A percentile compares a stretch with the other conserved stretches of the same genome.
Evolutionary conservation across 805 yeast genomes (phyloP).

Genomic region (Metschnikowia baotianmanensis): DNA sequence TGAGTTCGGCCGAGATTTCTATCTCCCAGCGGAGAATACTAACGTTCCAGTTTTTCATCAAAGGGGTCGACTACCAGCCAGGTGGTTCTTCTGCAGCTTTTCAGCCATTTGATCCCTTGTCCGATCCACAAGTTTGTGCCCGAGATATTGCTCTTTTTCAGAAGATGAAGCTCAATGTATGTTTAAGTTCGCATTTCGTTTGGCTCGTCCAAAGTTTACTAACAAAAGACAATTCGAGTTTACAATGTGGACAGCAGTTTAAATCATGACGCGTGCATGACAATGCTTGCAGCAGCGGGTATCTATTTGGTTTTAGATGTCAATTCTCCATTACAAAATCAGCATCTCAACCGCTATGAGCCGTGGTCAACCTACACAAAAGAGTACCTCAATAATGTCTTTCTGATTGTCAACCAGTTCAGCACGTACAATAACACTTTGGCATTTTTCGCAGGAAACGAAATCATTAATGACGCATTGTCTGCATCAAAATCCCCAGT

Average conservation of each 20-base stretch:
- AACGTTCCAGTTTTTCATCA: constrained; percentile 57
- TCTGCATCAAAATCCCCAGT: constrained; percentile 70
- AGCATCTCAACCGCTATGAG: constrained; percentile 83
- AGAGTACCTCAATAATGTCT: constrained; percentile 70
- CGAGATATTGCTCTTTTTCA: constrained; percentile 82
- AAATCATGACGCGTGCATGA: constrained; percentile 89
- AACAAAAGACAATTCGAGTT: constrained; percentile 66
- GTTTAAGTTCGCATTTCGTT: constrained; percentile 11
- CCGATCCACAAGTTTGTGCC: constrained; percentile 69
- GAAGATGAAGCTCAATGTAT: constrained; percentile 71
- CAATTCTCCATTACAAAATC: constrained; percentile 76
- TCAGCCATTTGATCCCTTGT: constrained; percentile 64
- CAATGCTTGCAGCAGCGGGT: constrained; percentile 85
- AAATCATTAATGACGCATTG: constrained; percentile 73
- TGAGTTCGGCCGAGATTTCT: constrained; percentile 1
- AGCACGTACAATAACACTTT: constrained; percentile 83
- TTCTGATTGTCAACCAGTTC: constrained; percentile 77
- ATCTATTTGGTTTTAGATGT: constrained; percentile 91
- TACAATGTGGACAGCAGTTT: constrained; percentile 82
- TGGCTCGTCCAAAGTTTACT: too few relatives aligned
- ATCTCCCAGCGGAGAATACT: neutral
- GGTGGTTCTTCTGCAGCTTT: constrained; percentile 84
- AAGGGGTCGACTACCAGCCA: constrained; percentile 94
- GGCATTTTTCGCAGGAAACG: constrained; percentile 92
- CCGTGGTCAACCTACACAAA: constrained; percentile 88